A percentile compares a stretch with the other conserved stretches of the same genome.
Conservation (phyloP, 768 basidiomycete genomes). For the Macrolepiota dolichaula region DNA sequence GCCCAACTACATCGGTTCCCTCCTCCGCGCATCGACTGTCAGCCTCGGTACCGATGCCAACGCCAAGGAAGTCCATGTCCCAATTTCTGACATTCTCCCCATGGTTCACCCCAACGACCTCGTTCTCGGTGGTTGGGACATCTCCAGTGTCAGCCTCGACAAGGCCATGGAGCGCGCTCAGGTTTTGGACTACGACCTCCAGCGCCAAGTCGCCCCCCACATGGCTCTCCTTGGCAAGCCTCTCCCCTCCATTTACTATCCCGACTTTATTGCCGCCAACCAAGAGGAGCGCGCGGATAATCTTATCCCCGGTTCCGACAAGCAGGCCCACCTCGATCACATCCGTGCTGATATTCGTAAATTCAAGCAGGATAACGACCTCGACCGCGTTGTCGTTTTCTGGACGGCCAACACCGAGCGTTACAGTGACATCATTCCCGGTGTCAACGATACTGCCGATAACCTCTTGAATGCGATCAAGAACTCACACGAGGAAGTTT, state of each 20-base stretch:
- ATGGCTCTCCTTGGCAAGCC: slow-evolving; percentile 81
- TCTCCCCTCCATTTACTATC: slow-evolving; percentile 94
- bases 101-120: slow-evolving; percentile 99
- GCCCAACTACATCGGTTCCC: slow-evolving; percentile 97
- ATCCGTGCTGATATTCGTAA: slow-evolving; percentile 91
- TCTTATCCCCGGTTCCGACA: slow-evolving; percentile 79
- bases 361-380: slow-evolving; percentile 79
- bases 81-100: slow-evolving; percentile 88
- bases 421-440: slow-evolving; percentile 91
- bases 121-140: slow-evolving; percentile 98
- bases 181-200: slow-evolving; percentile 95
- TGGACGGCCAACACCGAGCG: slow-evolving; percentile 99
- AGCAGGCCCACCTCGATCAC: slow-evolving; percentile 87
- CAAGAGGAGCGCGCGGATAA: slow-evolving; percentile 97
- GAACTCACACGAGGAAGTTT: slow-evolving; percentile 87
- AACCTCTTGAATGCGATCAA: slow-evolving; percentile 82
- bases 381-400: slow-evolving; percentile 91
- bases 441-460: slow-evolving; percentile 92
- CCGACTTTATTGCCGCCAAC: slow-evolving; percentile 97
- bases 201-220: slow-evolving; percentile 88
- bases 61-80: slow-evolving; percentile 90
- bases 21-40: slow-evolving; percentile 94
- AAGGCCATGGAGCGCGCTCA: slow-evolving; percentile 90
- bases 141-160: slow-evolving; percentile 81
- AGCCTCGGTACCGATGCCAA: slow-evolving; percentile 81